Base-by-base conservation (phyloP, 2,329 filamentous ascomycete genomes). In the Elsinoe ampelina region DNA sequence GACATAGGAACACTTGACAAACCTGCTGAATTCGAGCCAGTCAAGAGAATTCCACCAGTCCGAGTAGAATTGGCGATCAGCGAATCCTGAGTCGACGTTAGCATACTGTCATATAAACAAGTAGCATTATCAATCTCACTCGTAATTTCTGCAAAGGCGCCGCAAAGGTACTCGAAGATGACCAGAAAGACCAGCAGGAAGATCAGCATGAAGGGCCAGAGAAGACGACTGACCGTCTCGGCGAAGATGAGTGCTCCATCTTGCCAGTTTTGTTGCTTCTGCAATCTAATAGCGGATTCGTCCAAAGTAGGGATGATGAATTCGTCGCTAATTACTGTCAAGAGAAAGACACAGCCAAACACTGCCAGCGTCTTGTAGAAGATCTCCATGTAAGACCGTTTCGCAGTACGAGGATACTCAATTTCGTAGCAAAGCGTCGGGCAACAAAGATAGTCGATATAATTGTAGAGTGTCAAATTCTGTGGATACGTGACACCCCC, bases 351-450 rank as follows among this genome's bases (percentile, higher is more conserved):
- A 71, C 92, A 95, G 50, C 93, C 93, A 68, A 97, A 97, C 1
- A 93, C 87, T 47, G 93, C 93, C 13, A 91, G 72, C 19, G 89
- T 83, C 72, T 97, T 97, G 70, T 85, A 87, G 58, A 88, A 81
- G 43, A 97, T 80, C 61, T 90, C 85, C 17, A 82, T 79, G 84
- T 88, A 95, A 63, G 88, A 82, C 58, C 89, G 83, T n/a, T 76
- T 74, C 11, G 79, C 69, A 10, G 82, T 90, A 50, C 93, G 85
- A 1, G 93, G 93, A 70, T 97, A 98, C 70, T 97, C 92, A 51
- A 97, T 79, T 72, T 98, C 93, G 72, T 98, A 98, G 77, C 93
- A 98, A 17, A 98, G 80, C 0, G 93, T 98, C 13, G 93, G 93
- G 66, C 91, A 97, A 67, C 93, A 82, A 10, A 96, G 75, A 69